Evolutionary conservation across 208 protist genomes (phyloP), one percentile per base, ranked within the genome.

Genomic region (Phytomonas sp.): DNA sequence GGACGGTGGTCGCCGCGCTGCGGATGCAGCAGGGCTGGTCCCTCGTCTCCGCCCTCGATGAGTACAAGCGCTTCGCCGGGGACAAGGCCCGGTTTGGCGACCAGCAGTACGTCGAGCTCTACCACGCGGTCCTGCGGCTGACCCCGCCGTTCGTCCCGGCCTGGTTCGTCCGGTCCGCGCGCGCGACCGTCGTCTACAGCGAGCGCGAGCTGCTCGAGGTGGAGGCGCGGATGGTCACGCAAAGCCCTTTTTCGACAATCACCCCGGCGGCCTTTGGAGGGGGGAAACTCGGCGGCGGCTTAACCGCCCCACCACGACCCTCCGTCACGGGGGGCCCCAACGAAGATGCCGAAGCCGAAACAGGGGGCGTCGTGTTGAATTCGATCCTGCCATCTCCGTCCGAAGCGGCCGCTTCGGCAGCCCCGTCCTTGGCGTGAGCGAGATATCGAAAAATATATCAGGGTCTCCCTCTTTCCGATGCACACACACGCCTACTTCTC

Each of bases 81-180:
- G 94, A 92, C 71, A 98, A 98, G 80, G 95, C 86, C 0, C 83
- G 97, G 30, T 83, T 97, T 61, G 76, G 94, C 8, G 97, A 99
- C 79, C 96, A 98, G 83, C 96, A 98, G 74, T 99, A 98, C 81
- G 96, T 99, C 23, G 97, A 99, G 86, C 81, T 99, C 23, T 99
- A 98, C 77, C 83, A 96, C 60, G 88, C 91, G 14, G 87, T 92
- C 66, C 72, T 96, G 33, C 75, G 69, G 32, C 63, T 94, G 14
- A 78, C 74, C 0, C 80, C 83, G 14, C 81, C 85, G 2, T 83
- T 90, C 62, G 81, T 94, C 29, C 80, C 86, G 3, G 70, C 81
- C 68, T 94, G 88, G 88, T 66, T 94, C 5, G 76, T 70, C 63
- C 64, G 82, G 32, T 83, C 81, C 23, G 5, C 74, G 1, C 64